These are phyloP conservation scores for Pseudogymnoascus sp. DNA, from an alignment of 2,329 filamentous ascomycete genomes.

Conservation along the genomic window DNA sequence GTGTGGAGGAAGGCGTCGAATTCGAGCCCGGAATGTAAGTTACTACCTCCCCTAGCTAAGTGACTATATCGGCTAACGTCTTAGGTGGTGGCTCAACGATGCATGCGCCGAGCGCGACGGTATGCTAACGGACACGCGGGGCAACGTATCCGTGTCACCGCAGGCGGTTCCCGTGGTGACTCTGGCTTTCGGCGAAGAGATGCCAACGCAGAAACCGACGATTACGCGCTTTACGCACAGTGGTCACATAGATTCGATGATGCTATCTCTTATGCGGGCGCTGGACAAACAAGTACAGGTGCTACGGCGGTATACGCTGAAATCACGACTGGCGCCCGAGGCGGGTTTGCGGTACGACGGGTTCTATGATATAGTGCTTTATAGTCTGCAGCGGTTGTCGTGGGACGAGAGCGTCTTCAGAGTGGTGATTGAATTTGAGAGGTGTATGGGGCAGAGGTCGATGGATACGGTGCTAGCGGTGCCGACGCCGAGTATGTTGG, in stretches of 20 bases:
- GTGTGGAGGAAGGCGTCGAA: conserved; percentile 10
- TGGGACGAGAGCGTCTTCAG: neutral
- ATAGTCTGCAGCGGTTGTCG: neutral
- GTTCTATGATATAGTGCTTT: conserved; percentile 34
- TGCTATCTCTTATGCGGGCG: conserved; percentile 39
- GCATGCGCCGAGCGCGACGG: conserved; percentile 49
- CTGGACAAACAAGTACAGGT: conserved; percentile 44
- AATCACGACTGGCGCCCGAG: conserved; percentile 42
- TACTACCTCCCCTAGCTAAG: neutral
- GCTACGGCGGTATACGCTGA: conserved; percentile 42
- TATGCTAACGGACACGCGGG: conserved; percentile 38
- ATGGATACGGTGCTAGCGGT: conserved; percentile 37
- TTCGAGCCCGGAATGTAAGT: conserved; percentile 42
- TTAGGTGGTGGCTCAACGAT: conserved; percentile 51
- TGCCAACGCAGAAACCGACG: conserved; percentile 30
- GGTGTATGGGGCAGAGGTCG: conserved; percentile 33
- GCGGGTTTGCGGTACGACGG: conserved; percentile 51
- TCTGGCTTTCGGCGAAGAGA: conserved; percentile 42
- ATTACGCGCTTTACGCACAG: conserved; percentile 38
- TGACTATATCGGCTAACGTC: conserved; percentile 16
- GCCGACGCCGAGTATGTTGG: conserved; percentile 45
- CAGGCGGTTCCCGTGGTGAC: conserved; percentile 40
- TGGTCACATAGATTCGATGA: conserved; percentile 38
- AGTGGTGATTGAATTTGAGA: conserved; percentile 36
- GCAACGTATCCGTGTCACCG: conserved; percentile 38